Conservation (phyloP, 2,329 filamentous ascomycete genomes). For the Lachnellula arida region DNA sequence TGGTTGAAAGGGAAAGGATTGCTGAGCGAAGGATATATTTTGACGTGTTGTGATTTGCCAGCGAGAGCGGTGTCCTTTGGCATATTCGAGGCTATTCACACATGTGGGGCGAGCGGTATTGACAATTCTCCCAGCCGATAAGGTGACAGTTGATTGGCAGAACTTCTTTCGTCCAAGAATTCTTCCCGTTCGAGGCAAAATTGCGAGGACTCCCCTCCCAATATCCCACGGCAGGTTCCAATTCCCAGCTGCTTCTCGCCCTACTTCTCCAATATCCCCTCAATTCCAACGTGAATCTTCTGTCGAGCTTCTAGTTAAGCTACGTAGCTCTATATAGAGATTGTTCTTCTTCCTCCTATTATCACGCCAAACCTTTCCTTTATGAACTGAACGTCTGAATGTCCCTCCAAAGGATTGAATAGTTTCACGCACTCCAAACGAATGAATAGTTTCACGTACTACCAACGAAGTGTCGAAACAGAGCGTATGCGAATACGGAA, state of each 20-base stretch:
- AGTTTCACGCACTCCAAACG: too few species aligned
- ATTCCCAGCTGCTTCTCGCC: not conserved
- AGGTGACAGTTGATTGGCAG: too few species aligned
- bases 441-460: slow-evolving; percentile 17
- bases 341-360: not conserved
- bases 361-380: not conserved
- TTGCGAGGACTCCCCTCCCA: not conserved
- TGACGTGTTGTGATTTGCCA: too few species aligned
- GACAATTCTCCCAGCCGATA: too few species aligned
- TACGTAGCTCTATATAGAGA: not conserved
- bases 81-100: too few species aligned
- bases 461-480: slow-evolving; percentile 14
- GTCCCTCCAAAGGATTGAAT: slow-evolving; percentile 10
- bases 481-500: slow-evolving; percentile 13
- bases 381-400: slow-evolving; percentile 4
- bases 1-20: not conserved
- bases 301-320: too few species aligned
- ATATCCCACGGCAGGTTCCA: not conserved
- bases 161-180: not conserved
- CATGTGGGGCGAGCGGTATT: too few species aligned
- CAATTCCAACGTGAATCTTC: not conserved
- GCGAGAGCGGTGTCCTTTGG: too few species aligned
- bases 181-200: not conserved
- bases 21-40: not conserved
- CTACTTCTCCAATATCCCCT: not conserved